Evolutionary conservation across 495 filamentous ascomycete genomes (phyloP).

Genomic region (Neurospora africana): DNA sequence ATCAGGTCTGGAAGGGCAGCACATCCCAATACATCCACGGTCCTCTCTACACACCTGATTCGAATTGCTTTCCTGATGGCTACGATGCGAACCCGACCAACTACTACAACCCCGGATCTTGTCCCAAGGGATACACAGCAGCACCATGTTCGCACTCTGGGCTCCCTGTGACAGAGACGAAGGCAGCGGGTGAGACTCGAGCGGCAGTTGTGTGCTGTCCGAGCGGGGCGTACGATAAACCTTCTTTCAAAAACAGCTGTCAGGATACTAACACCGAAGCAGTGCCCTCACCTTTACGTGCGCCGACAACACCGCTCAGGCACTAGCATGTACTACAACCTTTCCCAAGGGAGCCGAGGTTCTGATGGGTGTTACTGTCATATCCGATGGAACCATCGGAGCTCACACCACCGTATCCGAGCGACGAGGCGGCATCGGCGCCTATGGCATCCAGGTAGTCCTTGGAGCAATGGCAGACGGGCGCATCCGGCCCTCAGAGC

Average conservation of each 20-base stretch:
- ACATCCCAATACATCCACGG: slow-evolving; percentile 17
- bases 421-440: slow-evolving; percentile 12
- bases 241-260: no score
- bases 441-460: slow-evolving; percentile 19
- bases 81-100: slow-evolving; percentile 19
- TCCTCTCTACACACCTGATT: slow-evolving; percentile 13
- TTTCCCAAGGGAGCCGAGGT: slow-evolving; percentile 5
- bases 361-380: slow-evolving; percentile 8
- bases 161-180: not conserved
- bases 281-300: slow-evolving; percentile 16
- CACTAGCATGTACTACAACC: slow-evolving; percentile 17
- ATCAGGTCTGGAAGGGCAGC: slow-evolving; percentile 11
- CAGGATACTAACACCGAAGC: not conserved
- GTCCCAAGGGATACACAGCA: slow-evolving; percentile 21
- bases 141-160: slow-evolving; percentile 16
- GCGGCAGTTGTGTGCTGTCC: slow-evolving; percentile 22
- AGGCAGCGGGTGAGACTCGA: slow-evolving; percentile 7
- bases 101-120: slow-evolving; percentile 25
- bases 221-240: slow-evolving; percentile 12
- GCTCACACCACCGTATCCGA: slow-evolving; percentile 6
- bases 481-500: not conserved
- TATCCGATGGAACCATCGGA: slow-evolving; percentile 8
- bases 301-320: not conserved
- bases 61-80: slow-evolving; percentile 17
- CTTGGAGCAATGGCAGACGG: slow-evolving; percentile 1